A percentile compares a stretch with the other conserved stretches of the same genome.
Evolutionary conservation across 768 basidiomycete species (phyloP).

Genomic region (Leccinum arenicola): DNA sequence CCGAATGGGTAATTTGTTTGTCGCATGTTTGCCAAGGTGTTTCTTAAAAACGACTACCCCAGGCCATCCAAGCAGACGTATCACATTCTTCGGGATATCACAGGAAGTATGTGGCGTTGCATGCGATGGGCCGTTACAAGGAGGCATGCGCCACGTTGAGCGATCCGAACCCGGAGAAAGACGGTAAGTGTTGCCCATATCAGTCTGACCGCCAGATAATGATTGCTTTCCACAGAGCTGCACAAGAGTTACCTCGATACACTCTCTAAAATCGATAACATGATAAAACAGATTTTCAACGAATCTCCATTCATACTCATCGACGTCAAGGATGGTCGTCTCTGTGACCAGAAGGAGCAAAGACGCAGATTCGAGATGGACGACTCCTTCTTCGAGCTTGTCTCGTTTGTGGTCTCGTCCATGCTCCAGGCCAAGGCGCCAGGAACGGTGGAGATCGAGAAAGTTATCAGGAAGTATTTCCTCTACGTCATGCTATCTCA

Average conservation of each 20-base stretch:
- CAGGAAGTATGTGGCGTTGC: slow-evolving; percentile 3
- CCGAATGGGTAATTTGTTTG: neutral
- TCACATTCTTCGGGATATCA: slow-evolving; percentile 1
- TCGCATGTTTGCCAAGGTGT: neutral
- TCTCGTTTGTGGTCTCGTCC: neutral
- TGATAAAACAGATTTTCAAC: neutral
- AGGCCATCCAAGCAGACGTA: slow-evolving; percentile 5
- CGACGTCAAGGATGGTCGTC: slow-evolving; percentile 3
- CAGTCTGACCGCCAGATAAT: neutral
- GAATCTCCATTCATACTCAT: slow-evolving; percentile 13
- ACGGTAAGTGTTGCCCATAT: neutral
- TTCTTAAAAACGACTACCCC: neutral
- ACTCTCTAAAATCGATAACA: neutral
- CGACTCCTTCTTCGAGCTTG: neutral
- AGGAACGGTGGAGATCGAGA: neutral
- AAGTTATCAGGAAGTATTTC: neutral
- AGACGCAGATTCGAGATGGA: neutral
- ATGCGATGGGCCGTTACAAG: neutral
- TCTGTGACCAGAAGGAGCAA: neutral
- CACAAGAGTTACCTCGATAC: neutral
- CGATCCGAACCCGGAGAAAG: neutral
- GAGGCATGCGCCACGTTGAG: neutral
- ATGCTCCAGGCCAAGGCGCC: neutral
- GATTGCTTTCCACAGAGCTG: slow-evolving; percentile 2
- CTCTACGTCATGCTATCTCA: neutral